These are phyloP conservation scores for Cafeteria roenbergensis DNA, from an alignment of 108 stramenopile species.

Conservation along the genomic window DNA sequence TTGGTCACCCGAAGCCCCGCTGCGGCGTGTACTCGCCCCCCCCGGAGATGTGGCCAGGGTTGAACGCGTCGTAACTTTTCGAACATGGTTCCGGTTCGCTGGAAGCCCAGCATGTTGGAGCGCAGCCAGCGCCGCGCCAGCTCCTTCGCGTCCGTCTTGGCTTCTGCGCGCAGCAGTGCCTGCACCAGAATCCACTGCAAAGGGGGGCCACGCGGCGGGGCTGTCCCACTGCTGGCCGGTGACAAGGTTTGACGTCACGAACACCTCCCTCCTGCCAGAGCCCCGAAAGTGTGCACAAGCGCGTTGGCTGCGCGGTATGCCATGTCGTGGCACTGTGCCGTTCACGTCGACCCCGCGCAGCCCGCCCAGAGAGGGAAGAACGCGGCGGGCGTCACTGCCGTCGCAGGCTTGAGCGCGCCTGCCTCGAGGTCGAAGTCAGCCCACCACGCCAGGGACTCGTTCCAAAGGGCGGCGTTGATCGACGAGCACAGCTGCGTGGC, in stretches of 20 bases:
- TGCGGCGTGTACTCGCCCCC: slow-evolving; percentile 41
- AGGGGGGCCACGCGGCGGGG: slow-evolving; percentile 39
- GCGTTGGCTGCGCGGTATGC: no score
- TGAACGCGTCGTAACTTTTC: slow-evolving; percentile 38
- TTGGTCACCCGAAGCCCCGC: slow-evolving; percentile 41
- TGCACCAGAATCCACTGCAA: slow-evolving; percentile 28
- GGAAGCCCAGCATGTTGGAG: slow-evolving; percentile 16
- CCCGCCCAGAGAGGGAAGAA: no score
- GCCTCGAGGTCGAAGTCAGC: no score
- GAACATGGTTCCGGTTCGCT: slow-evolving; percentile 22
- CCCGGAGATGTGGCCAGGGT: slow-evolving; percentile 15
- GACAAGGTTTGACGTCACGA: slow-evolving; percentile 2
- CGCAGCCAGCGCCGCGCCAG: slow-evolving; percentile 25
- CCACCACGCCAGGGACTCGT: no score
- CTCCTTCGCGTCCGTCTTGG: slow-evolving; percentile 3
- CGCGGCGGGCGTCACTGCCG: no score
- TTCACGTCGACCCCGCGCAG: no score
- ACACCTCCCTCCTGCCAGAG: slow-evolving; percentile 15
- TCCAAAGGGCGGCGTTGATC: no score
- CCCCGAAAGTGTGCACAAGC: neutral
- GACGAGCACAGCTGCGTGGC: no score
- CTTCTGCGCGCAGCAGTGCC: slow-evolving; percentile 18
- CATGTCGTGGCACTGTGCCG: no score
- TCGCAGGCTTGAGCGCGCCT: no score
- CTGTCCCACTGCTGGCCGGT: slow-evolving; percentile 45